Base-by-base conservation (phyloP, 495 filamentous ascomycete genomes). In the Annulohypoxylon maeteangense region DNA sequence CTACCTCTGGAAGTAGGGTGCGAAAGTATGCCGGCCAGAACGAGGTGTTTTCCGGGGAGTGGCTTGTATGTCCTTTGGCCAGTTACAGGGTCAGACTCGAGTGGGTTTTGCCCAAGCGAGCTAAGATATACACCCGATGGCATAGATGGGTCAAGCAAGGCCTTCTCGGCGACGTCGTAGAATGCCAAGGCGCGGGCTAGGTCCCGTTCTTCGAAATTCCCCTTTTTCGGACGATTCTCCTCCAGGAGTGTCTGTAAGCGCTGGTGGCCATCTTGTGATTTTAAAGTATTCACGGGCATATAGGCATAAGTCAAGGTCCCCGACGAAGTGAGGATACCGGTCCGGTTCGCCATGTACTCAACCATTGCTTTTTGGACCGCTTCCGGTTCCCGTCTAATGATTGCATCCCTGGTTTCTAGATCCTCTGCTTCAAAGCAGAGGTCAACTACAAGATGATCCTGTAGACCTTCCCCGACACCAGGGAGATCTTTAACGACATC, bases 1-100 rank as follows among this genome's bases (percentile, higher is more conserved):
- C 71, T 85, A 7, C 88, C 88, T 6, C 87, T 85, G 1, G 86
- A 86, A 32, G 88, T 84, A 1, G 87, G 87, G 16, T 85, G 81
- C 20, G 81, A 76, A 11, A 82, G 74, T 47, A 81, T 76, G 7
- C 75, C 74, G 57, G 76, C 79, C 57, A 84, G 65, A 12, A 78
- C 80, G 31, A 83, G 32, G 61, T 79, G 81, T 40, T 83, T 83
- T 22, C 79, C 79, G 7, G 44, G 20, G n/a, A 25, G n/a, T 3
- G 44, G 44, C 4, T 18, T 18, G 7, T 0, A 4, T 10, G 44
- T 18, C 36, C 36, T 11, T 18, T 18, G 7, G 44, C 18, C 7
- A 2, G 20, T 12, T 4, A 22, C 11, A 22, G 20, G 18, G 16
- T 48, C 44, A 7, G 16, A 18, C 44, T 18, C n/a, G 7, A 48